phyloP scores from a whole-genome alignment of 1,284 basidiomycete species.

The Inonotus obliquus region DNA sequence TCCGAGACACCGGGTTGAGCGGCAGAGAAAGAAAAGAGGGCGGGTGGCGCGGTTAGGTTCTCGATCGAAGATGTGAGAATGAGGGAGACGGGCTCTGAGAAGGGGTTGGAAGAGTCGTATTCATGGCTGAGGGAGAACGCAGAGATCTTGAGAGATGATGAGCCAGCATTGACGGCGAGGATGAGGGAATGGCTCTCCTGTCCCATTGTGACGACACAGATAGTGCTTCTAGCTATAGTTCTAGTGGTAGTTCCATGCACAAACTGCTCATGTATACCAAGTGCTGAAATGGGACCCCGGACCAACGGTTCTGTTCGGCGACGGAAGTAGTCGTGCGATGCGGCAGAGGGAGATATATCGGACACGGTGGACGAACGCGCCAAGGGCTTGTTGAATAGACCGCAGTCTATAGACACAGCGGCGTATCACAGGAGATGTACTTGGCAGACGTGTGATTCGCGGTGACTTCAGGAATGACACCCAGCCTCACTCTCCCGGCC shows the following conservation, averaged over 20 bases:
- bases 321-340: background rate
- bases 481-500: background rate
- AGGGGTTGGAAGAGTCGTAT: background rate
- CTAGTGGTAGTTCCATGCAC: background rate
- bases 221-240: background rate
- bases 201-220: background rate
- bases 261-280: background rate
- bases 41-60: conserved; percentile 53
- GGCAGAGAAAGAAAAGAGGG: conserved; percentile 42
- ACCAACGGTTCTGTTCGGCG: background rate
- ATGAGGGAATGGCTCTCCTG: conserved; percentile 32
- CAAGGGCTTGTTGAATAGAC: no score
- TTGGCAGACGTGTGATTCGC: background rate
- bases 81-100: conserved; percentile 37
- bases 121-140: conserved; percentile 42
- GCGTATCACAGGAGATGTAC: background rate
- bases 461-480: conserved; percentile 2
- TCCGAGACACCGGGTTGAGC: conserved; percentile 24
- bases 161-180: conserved; percentile 67
- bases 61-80: conserved; percentile 48
- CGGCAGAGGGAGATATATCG: background rate
- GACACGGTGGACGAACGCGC: background rate
- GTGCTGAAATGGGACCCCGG: background rate
- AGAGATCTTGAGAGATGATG: conserved; percentile 74
- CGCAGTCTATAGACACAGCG: no score